Evolutionary conservation across 23 red algal species (phyloP), one percentile per base, ranked within the genome.

Genomic region (Gracilaria caudata): DNA sequence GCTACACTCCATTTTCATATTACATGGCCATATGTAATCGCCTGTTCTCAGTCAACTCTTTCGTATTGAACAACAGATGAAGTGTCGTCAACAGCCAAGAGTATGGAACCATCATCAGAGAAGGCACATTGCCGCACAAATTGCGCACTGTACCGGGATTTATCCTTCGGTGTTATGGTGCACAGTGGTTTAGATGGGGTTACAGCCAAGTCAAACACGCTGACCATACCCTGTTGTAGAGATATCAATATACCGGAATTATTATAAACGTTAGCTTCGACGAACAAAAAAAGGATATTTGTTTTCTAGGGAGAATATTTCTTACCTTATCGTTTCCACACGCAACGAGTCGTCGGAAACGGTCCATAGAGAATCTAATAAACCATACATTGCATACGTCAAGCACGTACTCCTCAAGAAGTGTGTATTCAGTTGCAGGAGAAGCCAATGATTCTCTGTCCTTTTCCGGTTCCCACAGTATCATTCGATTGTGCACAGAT

Each of bases 121-220:
- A 98, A 98, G 11, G 90, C 95, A 56, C 90, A 92, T 86, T 98
- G 90, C 24, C 91, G 73, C n/a, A 98, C 90, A 10, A 92, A 56
- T 34, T 78, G 55, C 23, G 81, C 58, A 41, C 68, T 83, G 36
- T 70, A 94, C 53, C 65, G 53, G 10, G 56, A 59, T 21, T 89
- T 89, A 41, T 89, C 74, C 72, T 78, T 89, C 4, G 85, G 85
- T n/a, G 43, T 36, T 24, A 89, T 72, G 17, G 46, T 61, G 57
- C 85, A 89, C 43, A 78, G 55, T 23, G 74, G 49, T 68, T 89
- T 77, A 30, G 81, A 83, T 9, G 81, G 79, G 39, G 74, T 87
- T 47, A 55, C 47, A 63, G 25, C 47, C 24, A 88, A 44, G 39
- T 86, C 72, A 59, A 86, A 93, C 39, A 86, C 65, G 12, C 61